phyloP scores from a whole-genome alignment of 2,329 filamentous ascomycete genomes.

The Apiospora malaysiana region DNA sequence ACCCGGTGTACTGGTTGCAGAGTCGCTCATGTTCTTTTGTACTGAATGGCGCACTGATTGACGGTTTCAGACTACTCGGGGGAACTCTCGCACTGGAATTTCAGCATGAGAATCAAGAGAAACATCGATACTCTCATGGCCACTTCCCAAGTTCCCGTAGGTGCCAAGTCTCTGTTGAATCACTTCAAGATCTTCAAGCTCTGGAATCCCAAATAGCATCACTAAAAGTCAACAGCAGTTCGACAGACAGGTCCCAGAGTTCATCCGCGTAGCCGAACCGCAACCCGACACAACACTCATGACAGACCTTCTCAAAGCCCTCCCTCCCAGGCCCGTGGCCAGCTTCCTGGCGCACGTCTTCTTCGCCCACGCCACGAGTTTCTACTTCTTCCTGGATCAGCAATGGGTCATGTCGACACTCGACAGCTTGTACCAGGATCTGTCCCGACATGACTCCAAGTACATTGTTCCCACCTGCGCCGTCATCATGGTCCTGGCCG shows the following conservation, averaged over 20 bases:
- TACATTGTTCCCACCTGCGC: slow-evolving; percentile 51
- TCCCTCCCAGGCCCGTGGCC: slow-evolving; percentile 53
- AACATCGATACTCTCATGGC: slow-evolving; percentile 46
- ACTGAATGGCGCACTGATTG: not conserved
- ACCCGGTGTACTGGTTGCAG: too few relatives aligned
- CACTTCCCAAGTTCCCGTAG: slow-evolving; percentile 31
- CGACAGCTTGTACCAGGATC: slow-evolving; percentile 48
- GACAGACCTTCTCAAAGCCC: slow-evolving; percentile 45
- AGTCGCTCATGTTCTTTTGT: too few relatives aligned
- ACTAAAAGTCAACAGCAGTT: slow-evolving; percentile 30
- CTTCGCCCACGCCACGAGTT: slow-evolving; percentile 54
- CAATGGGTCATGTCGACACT: slow-evolving; percentile 49
- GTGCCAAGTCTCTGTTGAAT: slow-evolving; percentile 27
- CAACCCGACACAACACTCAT: slow-evolving; percentile 46
- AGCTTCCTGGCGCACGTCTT: slow-evolving; percentile 53
- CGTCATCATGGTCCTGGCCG: slow-evolving; percentile 53
- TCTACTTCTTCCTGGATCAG: slow-evolving; percentile 55
- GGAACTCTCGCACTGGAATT: slow-evolving; percentile 60
- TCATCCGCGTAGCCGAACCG: slow-evolving; percentile 53
- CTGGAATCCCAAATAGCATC: too few relatives aligned
- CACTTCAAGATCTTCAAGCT: too few relatives aligned
- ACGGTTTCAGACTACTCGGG: slow-evolving; percentile 52
- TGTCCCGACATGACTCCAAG: slow-evolving; percentile 41
- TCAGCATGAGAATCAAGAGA: slow-evolving; percentile 57
- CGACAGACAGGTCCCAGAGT: slow-evolving; percentile 38